Conservation (phyloP, 208 protist species). For the Leptomonas pyrrhocoris region DNA sequence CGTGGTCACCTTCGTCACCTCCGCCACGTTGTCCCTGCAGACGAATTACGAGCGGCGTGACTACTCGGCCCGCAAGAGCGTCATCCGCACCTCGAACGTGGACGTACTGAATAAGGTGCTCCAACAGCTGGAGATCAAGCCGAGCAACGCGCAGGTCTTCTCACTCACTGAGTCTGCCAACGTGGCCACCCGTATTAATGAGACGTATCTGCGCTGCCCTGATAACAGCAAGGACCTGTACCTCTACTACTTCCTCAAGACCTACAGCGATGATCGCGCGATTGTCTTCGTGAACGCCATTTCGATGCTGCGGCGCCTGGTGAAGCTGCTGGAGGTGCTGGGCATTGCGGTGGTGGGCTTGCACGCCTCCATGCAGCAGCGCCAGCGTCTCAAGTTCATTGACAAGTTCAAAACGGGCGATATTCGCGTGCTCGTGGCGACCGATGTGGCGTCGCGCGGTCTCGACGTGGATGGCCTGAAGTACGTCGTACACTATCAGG, state of each 20-base stretch:
- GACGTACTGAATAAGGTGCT: constrained; percentile 77
- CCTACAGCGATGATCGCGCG: constrained; percentile 83
- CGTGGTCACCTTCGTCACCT: constrained; percentile 86
- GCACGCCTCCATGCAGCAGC: constrained; percentile 97
- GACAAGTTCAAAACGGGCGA: constrained; percentile 89
- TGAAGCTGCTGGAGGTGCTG: constrained; percentile 91
- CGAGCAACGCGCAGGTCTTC: constrained; percentile 81
- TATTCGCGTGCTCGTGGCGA: constrained; percentile 88
- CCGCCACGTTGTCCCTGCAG: constrained; percentile 91
- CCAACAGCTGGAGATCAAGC: constrained; percentile 76
- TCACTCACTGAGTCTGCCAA: constrained; percentile 70
- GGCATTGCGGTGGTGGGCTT: constrained; percentile 83
- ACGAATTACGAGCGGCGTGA: constrained; percentile 86
- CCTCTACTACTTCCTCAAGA: constrained; percentile 95
- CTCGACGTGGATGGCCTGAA: constrained; percentile 96
- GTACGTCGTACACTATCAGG: constrained; percentile 98
- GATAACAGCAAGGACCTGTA: constrained; percentile 95
- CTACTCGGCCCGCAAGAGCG: constrained; percentile 69
- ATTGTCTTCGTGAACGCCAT: constrained; percentile 96
- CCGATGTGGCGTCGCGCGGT: constrained; percentile 92
- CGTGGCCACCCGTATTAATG: constrained; percentile 84
- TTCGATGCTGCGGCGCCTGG: constrained; percentile 92
- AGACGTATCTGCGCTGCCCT: constrained; percentile 92
- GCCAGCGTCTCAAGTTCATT: constrained; percentile 97
- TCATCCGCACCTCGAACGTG: constrained; percentile 82